Base-by-base conservation (phyloP, 495 filamentous ascomycete genomes). In the Wilcoxina mikolae region DNA sequence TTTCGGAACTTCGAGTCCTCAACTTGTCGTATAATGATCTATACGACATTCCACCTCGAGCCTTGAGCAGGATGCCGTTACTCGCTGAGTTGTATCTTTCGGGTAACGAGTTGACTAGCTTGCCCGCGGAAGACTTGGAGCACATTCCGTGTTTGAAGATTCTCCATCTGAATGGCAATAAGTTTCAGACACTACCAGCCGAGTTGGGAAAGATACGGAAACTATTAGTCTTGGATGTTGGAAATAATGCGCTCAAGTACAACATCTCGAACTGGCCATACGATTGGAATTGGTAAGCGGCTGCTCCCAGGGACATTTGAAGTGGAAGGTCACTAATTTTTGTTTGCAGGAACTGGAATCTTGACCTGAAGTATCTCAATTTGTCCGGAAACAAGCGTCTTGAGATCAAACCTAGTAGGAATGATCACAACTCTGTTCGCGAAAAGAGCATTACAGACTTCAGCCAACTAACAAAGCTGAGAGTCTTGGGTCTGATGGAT, bases 211-310 rank as follows among this genome's bases (percentile, higher is more conserved):
- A 95, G 68, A 86, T 95, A 17, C 81, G 84, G 66, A 93, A 89
- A 68, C 76, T 95, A 24, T 75, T 89, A 7, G 82, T 94, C 22
- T 73, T 99, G 35, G 91, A 99, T 69, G 90, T 91, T 58, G 89
- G 89, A 51, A 95, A 85, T 73, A 99, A 99, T 61, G 76, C 75
- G n/a, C 74, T 99, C 43, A 99, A 95, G 67, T 99, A 99, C 73
- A 99, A 99, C 65, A 89, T 99, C 29, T 91, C 88, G 24, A 99
- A 99, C 64, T 94, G 93, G 77, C 91, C 93, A 0, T 99, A 99
- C 63, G 91, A 99, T 66, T 99, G 91, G 91, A 99, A 99, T 62
- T 99, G 91, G 91, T 66, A 35, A 58, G 59, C 44, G 20, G 41
- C 9, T n/a, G 17, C n/a, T 12, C 5, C 20, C 18, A 38, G 11